Conservation (phyloP, 805 yeast genomes). For the Nakazawaea peltata region DNA sequence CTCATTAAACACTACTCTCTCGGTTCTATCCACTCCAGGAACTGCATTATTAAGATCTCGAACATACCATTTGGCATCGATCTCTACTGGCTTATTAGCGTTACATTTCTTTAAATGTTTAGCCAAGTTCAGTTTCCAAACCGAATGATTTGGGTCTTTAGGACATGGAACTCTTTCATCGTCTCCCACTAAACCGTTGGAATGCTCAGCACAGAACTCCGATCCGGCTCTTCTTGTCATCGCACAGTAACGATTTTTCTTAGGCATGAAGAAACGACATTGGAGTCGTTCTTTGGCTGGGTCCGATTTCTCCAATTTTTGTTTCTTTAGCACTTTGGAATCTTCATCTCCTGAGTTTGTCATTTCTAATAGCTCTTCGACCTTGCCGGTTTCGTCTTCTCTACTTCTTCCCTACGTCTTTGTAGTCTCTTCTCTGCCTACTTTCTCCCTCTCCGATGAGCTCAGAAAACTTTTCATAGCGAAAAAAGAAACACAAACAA, state of each 20-base stretch:
- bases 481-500: no score
- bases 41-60: conserved; percentile 34
- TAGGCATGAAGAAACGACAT: conserved; percentile 41
- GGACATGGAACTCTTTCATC: conserved; percentile 62
- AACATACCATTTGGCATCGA: conserved; percentile 39
- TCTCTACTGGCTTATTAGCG: conserved; percentile 24
- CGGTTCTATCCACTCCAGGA: not conserved
- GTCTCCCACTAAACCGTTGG: conserved; percentile 14
- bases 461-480: no score
- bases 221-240: conserved; percentile 46
- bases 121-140: conserved; percentile 51
- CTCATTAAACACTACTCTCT: conserved; percentile 3
- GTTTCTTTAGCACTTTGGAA: no score
- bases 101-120: conserved; percentile 59
- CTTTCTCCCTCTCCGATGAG: no score
- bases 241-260: conserved; percentile 51
- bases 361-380: no score
- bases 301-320: not conserved
- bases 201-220: conserved; percentile 58
- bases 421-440: no score
- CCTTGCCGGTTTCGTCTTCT: no score
- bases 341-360: no score
- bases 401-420: no score
- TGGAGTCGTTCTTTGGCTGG: conserved; percentile 10
- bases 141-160: conserved; percentile 63